Base-by-base conservation (phyloP, 768 basidiomycete species). In the Rubroboletus pulcherrimus region DNA sequence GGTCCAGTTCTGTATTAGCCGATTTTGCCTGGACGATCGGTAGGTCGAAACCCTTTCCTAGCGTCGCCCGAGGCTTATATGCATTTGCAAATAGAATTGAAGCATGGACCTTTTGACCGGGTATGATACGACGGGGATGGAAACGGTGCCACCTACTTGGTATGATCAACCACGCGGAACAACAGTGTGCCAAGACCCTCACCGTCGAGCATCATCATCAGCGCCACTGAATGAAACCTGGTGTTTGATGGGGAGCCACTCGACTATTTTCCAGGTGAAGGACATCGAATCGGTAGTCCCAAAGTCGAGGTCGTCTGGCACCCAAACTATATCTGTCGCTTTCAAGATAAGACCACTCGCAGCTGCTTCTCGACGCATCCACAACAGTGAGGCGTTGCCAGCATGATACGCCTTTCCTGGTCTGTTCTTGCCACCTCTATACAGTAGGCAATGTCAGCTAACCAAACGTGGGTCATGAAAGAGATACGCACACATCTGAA, bases 341-440 rank as follows among this genome's bases (percentile, higher is more conserved):
- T 59, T 44, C 45, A 74, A 57, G 2, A 47, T 52, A 1, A 74
- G 64, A 34, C 73, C 73, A 12, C 21, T 50, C 0, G 45, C 53
- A 8, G 49, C 11, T 0, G 73, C 73, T 51, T 74, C 71, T 17
- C 57, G 61, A 47, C 66, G 64, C 73, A 74, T 74, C 73, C 73
- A 74, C 9, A 69, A 19, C 2, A 72, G 49, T 1, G 72, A 64
- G 15, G 49, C 61, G 12, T 65, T 68, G 15, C 66, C 66, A 0
- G 66, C 63, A 15, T 66, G 66, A 21, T 54, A 37, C 24, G 61
- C 58, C 8, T 31, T 55, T 19, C 63, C 66, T 0, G 66, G 63
- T 34, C 59, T 60, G 14, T 58, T 66, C 35, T n/a, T 68, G 9
- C 66, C 66, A 24, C n/a, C 60, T 1, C 60, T 62, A n/a, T 15